These are phyloP conservation scores for Penstemon barbatus DNA, from an alignment of 257 asterid genomes.

Conservation along the genomic window DNA sequence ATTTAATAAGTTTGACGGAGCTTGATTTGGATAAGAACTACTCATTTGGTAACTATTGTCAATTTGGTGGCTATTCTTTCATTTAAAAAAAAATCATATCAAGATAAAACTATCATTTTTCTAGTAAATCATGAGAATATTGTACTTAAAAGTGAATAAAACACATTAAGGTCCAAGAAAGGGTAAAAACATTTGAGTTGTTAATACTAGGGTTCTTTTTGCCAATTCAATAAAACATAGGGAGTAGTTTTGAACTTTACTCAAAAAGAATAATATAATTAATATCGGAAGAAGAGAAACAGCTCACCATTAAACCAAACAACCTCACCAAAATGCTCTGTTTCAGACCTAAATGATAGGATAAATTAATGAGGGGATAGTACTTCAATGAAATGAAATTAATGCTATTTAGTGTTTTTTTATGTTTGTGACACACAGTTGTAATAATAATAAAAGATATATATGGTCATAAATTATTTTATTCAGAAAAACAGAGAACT, in stretches of 20 bases:
- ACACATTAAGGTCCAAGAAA: too few relatives aligned
- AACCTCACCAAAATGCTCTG: constrained; percentile 52
- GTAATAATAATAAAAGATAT: constrained; percentile 7
- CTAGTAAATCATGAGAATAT: too few relatives aligned
- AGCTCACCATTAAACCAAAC: constrained; percentile 62
- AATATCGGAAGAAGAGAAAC: constrained; percentile 29
- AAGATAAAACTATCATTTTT: too few relatives aligned
- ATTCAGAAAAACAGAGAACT: constrained; percentile 27
- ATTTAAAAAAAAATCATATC: too few relatives aligned
- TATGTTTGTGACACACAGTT: constrained; percentile 2
- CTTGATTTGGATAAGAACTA: too few relatives aligned
- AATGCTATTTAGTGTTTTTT: not conserved
- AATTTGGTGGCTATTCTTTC: too few relatives aligned
- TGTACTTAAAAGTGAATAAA: too few relatives aligned
- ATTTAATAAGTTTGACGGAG: too few relatives aligned
- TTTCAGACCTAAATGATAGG: constrained; percentile 37
- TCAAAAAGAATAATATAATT: constrained; percentile 5
- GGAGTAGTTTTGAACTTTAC: constrained; percentile 3
- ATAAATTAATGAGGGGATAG: constrained; percentile 27
- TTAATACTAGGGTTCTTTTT: too few relatives aligned
- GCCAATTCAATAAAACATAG: too few relatives aligned
- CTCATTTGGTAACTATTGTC: too few relatives aligned
- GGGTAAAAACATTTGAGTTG: too few relatives aligned
- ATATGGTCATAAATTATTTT: constrained; percentile 16
- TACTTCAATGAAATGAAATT: constrained; percentile 25